phyloP scores from a whole-genome alignment of 495 filamentous ascomycete species.

The Neurospora sp. region DNA sequence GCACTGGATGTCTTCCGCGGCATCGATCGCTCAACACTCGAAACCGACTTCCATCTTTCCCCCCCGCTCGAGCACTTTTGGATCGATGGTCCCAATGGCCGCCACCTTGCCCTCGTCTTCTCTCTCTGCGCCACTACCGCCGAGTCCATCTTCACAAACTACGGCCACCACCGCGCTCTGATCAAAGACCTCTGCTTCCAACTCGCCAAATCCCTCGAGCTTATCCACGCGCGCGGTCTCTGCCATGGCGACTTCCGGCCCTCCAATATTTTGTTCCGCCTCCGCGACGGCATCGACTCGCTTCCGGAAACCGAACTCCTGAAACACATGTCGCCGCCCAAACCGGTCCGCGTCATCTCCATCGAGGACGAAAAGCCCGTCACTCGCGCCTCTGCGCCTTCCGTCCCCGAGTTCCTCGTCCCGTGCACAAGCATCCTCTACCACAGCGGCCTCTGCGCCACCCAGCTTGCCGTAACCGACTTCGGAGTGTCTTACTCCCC shows the following conservation, averaged over 20 bases:
- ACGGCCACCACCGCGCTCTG: conserved; percentile 1
- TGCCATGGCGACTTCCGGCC: conserved; percentile 22
- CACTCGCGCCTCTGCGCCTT: background rate
- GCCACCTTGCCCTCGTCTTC: conserved; percentile 27
- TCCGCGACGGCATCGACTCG: conserved; percentile 13
- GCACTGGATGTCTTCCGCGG: conserved; percentile 4
- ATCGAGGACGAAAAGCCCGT: background rate
- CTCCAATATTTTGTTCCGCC: conserved; percentile 14
- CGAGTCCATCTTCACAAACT: background rate
- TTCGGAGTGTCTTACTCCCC: conserved; percentile 17
- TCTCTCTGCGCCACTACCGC: background rate
- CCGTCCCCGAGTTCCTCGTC: conserved; percentile 5
- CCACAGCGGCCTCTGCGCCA: background rate
- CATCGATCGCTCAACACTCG: background rate
- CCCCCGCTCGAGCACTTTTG: conserved; percentile 22
- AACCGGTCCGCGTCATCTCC: background rate
- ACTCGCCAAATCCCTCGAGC: conserved; percentile 7
- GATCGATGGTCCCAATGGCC: conserved; percentile 29
- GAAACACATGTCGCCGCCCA: too few relatives aligned
- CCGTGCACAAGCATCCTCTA: too few relatives aligned
- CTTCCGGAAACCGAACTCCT: too few relatives aligned
- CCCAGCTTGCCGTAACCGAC: conserved; percentile 13
- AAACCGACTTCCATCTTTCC: background rate
- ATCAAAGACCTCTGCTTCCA: conserved; percentile 19
- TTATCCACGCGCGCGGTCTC: conserved; percentile 13